Base-by-base conservation (phyloP, 225 moss, liverwort and hornwort genomes). In the Antitrichia curtipendula region DNA sequence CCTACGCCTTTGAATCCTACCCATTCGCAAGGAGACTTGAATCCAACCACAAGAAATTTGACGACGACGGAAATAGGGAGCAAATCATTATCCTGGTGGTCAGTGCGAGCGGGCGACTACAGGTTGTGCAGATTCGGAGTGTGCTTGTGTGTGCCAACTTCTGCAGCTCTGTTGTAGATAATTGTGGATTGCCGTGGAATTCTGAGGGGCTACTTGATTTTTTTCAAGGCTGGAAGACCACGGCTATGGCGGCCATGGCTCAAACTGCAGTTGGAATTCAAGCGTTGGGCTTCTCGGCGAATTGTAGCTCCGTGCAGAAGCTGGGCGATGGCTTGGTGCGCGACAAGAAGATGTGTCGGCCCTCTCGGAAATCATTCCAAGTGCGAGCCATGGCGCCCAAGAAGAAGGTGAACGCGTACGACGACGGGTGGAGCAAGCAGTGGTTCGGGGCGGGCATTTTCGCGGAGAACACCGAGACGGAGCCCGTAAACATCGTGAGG, bases 361-460 rank as follows among this genome's bases (percentile, higher is more conserved):
- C 88, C 13, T 68, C 85, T 76, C 83, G 87, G 80, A 82, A 53
- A 65, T 43, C 77, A 24, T 47, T 88, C 16, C 94, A 92, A 64
- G 89, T 98, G 84, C 90, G 92, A 32, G 96, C 98, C 49, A 97
- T 97, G 98, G 98, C 95, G 32, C 88, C 90, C 16, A 98, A 95
- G 95, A 97, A 96, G 93, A 97, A 96, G 91, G 97, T 98, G 85
- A 97, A 97, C 75, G 97, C 93, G 16, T 98, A 96, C 82, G 98
- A 98, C 82, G 92, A 87, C 81, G 92, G 83, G 50, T 98, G 98
- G 98, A 96, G 94, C 90, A 98, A 98, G 96, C 93, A 96, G 88
- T 98, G 98, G 98, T 98, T 98, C 41, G 98, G 98, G 15, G 98
- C 98, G 21, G 98, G 98, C 20, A 86, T 96, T 34, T 97, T 98